These are phyloP conservation scores for Parachlorella kessleri DNA, from an alignment of 139 green algal species.

Conservation along the genomic window DNA sequence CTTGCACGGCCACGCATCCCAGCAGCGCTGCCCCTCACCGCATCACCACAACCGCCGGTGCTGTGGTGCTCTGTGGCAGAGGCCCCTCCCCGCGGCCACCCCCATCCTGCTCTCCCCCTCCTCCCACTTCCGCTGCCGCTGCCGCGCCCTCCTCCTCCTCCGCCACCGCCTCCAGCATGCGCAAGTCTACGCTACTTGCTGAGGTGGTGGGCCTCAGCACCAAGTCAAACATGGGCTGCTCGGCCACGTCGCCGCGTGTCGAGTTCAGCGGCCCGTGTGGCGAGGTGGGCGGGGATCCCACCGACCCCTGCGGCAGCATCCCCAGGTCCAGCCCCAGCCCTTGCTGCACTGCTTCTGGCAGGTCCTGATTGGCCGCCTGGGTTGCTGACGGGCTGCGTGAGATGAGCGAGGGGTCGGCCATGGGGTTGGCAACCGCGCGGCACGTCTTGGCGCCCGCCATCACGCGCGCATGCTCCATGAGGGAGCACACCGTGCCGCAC, in stretches of 20 bases:
- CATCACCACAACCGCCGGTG: no score
- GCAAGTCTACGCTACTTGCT: no score
- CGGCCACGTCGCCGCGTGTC: no score
- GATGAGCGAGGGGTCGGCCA: background rate
- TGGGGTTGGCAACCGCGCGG: background rate
- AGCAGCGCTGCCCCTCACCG: no score
- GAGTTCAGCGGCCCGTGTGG: no score
- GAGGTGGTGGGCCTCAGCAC: background rate
- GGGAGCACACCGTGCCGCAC: conserved; percentile 14
- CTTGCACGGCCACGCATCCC: no score
- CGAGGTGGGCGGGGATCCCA: no score
- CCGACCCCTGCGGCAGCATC: no score
- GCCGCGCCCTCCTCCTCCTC: conserved; percentile 1
- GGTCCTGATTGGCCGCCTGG: background rate
- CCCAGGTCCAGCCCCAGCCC: background rate
- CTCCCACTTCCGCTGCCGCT: no score
- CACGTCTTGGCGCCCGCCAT: background rate
- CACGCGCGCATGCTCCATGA: background rate
- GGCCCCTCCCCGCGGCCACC: no score
- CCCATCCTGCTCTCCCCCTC: no score
- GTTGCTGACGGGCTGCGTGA: background rate
- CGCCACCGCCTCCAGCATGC: conserved; percentile 1
- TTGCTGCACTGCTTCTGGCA: background rate
- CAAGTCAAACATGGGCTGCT: background rate
- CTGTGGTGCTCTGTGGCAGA: no score